Percentiles rank a stretch among this genome's conserved stretches.
Evolutionary conservation across 192 early-diverging fungal species (phyloP).

Genomic region (Neocallimastix lanati): DNA sequence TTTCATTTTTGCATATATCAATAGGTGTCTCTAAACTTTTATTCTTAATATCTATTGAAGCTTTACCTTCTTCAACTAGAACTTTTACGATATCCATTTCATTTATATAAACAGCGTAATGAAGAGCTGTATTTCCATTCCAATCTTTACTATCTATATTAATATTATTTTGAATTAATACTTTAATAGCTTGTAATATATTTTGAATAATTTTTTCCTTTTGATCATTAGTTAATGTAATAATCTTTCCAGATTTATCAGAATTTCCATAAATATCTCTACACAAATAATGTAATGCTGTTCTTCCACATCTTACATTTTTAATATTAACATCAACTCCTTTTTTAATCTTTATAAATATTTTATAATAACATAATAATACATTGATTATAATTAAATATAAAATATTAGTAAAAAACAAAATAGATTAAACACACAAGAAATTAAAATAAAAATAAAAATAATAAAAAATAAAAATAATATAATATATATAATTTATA

Average conservation of each 20-base stretch:
- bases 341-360: conserved; percentile 7
- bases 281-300: conserved; percentile 9
- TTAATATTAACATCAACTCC: conserved; percentile 9
- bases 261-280: background rate
- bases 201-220: background rate
- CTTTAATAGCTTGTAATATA: background rate
- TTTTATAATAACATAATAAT: too few relatives aligned
- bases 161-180: background rate
- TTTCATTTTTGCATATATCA: background rate
- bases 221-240: background rate
- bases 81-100: background rate
- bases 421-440: too few relatives aligned
- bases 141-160: conserved; percentile 1
- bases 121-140: conserved; percentile 3
- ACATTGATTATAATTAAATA: too few relatives aligned
- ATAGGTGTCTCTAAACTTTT: background rate
- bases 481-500: background rate
- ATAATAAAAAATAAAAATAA: background rate
- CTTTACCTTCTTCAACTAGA: background rate
- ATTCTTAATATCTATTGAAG: background rate
- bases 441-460: too few relatives aligned
- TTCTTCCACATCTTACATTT: conserved; percentile 11
- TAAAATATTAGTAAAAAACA: too few relatives aligned
- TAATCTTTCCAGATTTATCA: background rate
- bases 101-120: background rate